Evolutionary conservation across 2,329 filamentous ascomycete species (phyloP).

Genomic region (Talaromyces sp.): DNA sequence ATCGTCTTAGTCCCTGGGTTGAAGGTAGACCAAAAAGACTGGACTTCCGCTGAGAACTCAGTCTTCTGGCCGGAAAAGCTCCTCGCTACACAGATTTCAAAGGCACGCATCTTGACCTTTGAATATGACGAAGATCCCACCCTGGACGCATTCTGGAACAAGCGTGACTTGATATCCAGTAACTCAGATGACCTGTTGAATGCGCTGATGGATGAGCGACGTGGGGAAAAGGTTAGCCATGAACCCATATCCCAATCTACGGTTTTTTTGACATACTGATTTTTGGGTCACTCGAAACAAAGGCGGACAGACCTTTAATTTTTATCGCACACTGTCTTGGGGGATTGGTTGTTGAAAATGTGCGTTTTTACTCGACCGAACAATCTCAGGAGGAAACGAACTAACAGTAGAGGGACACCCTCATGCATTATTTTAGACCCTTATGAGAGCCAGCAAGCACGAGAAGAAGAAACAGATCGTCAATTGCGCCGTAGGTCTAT

Average conservation of each 20-base stretch:
- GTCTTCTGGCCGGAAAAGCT: constrained; percentile 4
- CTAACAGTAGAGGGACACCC: too few relatives aligned
- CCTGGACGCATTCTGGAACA: constrained; percentile 1
- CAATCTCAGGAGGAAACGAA: not conserved
- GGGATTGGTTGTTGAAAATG: constrained; percentile 8
- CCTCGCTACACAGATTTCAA: not conserved
- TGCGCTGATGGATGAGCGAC: constrained; percentile 2
- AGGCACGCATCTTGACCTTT: constrained; percentile 8
- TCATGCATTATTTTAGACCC: constrained; percentile 10
- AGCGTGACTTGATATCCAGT: constrained; percentile 11
- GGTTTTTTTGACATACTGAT: too few relatives aligned
- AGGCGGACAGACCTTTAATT: constrained; percentile 6
- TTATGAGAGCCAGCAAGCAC: constrained; percentile 10
- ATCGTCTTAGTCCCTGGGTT: not conserved
- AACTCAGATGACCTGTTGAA: constrained; percentile 1
- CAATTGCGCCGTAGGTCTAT: not conserved
- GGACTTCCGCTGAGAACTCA: not conserved
- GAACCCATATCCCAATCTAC: too few relatives aligned
- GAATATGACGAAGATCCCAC: constrained; percentile 4
- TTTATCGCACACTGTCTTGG: constrained; percentile 16
- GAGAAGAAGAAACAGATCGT: constrained; percentile 12
- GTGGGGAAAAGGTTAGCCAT: not conserved
- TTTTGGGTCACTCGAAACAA: not conserved
- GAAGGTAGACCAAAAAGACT: not conserved
- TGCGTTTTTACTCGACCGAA: not conserved